phyloP scores from a whole-genome alignment of 78 protist species.

The Dictyostelium brefeldianum region DNA sequence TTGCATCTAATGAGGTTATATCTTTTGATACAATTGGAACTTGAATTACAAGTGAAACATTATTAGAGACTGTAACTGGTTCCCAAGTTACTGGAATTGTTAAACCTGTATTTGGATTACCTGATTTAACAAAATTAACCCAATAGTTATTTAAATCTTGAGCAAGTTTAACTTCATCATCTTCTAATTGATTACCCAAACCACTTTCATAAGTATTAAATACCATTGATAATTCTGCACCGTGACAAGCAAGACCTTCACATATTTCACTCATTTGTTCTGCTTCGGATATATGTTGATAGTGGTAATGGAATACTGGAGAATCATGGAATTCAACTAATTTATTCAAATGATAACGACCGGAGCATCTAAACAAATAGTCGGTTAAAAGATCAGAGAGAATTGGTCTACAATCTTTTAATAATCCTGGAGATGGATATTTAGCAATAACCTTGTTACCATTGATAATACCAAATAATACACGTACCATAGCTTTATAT shows the following conservation, averaged over 20 bases:
- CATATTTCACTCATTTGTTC: constrained; percentile 63
- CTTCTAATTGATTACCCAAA: not conserved
- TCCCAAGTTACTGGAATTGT: constrained; percentile 28
- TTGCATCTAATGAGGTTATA: not conserved
- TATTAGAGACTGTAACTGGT: not conserved
- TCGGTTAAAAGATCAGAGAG: not conserved
- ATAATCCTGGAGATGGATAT: constrained; percentile 35
- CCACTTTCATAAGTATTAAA: constrained; percentile 19
- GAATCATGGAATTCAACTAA: not conserved
- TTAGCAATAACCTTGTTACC: not conserved
- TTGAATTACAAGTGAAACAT: not conserved
- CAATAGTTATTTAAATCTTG: constrained; percentile 27
- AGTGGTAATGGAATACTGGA: constrained; percentile 23
- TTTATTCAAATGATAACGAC: not conserved
- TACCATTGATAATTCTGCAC: constrained; percentile 45
- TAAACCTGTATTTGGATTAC: constrained; percentile 25
- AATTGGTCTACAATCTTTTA: constrained; percentile 21
- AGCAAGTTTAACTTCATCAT: constrained; percentile 9
- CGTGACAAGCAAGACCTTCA: constrained; percentile 71
- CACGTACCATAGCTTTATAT: not conserved
- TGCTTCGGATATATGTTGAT: constrained; percentile 1
- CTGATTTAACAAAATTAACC: constrained; percentile 12
- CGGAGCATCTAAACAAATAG: constrained; percentile 51
- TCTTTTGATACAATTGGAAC: not conserved
- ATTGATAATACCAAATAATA: not conserved